A percentile compares a stretch with the other conserved stretches of the same genome.
phyloP scores from a whole-genome alignment of 2,329 filamentous ascomycete species.

The Nigrospora sphaerica region DNA sequence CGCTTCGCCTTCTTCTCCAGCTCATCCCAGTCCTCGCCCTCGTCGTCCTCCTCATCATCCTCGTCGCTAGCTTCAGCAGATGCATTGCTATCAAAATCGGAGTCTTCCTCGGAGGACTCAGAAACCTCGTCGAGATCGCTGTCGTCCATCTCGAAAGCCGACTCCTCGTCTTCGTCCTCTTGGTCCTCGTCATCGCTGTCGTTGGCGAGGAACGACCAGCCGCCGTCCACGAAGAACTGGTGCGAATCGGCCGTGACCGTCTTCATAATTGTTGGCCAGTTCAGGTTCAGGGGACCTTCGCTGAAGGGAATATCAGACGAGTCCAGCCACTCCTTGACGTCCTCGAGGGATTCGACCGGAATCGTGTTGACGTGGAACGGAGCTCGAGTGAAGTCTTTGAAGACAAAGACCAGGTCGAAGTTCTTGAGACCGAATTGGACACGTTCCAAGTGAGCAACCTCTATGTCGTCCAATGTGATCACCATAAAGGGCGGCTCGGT shows the following conservation, averaged over 20 bases:
- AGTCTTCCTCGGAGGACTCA: conserved; percentile 73
- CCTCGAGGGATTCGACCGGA: conserved; percentile 87
- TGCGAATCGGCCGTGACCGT: conserved; percentile 92
- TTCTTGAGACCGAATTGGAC: conserved; percentile 97
- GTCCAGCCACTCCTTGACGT: conserved; percentile 96
- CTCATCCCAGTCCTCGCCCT: conserved; percentile 90
- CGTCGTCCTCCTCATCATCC: conserved; percentile 69
- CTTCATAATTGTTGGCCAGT: conserved; percentile 99
- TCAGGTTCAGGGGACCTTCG: conserved; percentile 93
- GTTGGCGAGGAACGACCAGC: conserved; percentile 85
- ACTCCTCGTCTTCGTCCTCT: conserved; percentile 78
- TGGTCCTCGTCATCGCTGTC: conserved; percentile 83
- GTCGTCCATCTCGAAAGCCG: conserved; percentile 84
- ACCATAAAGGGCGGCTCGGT: conserved; percentile 97
- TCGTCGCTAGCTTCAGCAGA: conserved; percentile 71
- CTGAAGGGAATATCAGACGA: conserved; percentile 90
- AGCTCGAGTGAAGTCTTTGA: conserved; percentile 90
- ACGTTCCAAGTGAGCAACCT: conserved; percentile 91
- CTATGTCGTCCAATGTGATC: conserved; percentile 89
- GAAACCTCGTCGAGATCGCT: conserved; percentile 78
- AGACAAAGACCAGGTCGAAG: conserved; percentile 96
- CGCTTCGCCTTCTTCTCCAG: conserved; percentile 86
- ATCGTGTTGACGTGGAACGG: conserved; percentile 97
- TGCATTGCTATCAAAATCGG: conserved; percentile 87
- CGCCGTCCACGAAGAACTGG: conserved; percentile 89